Percentiles rank a stretch among this genome's conserved stretches.
Conservation (phyloP, 2,329 filamentous ascomycete species). For the Alternaria sp. region DNA sequence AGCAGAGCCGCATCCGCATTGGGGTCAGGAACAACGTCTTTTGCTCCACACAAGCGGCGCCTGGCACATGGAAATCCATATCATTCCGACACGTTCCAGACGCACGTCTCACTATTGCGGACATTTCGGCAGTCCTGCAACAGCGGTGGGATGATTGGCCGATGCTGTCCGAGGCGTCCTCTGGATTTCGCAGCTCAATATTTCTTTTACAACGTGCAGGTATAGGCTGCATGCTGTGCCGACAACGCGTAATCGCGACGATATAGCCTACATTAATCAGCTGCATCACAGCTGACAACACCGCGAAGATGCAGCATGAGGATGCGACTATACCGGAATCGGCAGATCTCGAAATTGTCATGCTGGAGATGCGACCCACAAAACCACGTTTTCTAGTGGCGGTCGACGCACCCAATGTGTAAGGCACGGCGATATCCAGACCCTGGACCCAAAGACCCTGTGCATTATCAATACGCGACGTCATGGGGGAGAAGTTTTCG, state of each 20-base stretch:
- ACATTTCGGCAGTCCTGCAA: neutral
- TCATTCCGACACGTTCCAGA: neutral
- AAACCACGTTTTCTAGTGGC: slow-evolving; percentile 16
- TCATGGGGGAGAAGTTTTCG: slow-evolving; percentile 25
- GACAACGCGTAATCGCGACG: neutral
- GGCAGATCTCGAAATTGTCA: neutral
- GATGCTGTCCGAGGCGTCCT: neutral
- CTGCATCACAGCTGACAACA: neutral
- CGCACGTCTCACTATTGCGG: neutral
- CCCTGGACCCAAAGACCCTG: slow-evolving; percentile 17
- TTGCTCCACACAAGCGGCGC: neutral
- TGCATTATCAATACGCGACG: slow-evolving; percentile 24
- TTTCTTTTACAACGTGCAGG: neutral
- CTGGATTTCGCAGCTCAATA: neutral
- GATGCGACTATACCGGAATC: neutral
- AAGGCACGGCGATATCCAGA: slow-evolving; percentile 12
- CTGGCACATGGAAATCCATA: slow-evolving; percentile 3
- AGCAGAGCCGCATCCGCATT: neutral
- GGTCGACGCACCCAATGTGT: slow-evolving; percentile 15
- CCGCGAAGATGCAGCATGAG: neutral
- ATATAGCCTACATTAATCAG: neutral
- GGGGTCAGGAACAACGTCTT: neutral
- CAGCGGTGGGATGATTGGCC: neutral
- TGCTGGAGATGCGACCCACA: slow-evolving; percentile 4
- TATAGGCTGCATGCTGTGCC: neutral